These are phyloP conservation scores for Apiotrichum laibachii DNA, from an alignment of 1,284 basidiomycete species.

Conservation along the genomic window DNA sequence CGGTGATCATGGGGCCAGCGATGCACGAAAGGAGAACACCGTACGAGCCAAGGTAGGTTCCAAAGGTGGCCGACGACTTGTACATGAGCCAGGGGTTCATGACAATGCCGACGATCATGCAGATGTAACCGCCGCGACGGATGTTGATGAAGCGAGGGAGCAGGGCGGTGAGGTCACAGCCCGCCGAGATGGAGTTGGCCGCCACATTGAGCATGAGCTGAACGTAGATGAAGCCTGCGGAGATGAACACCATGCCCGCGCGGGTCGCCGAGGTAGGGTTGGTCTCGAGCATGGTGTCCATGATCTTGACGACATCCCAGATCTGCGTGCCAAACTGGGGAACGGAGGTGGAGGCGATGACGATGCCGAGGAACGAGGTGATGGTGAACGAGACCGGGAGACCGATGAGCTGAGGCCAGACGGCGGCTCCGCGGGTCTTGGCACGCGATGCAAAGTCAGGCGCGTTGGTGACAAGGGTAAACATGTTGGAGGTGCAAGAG, in stretches of 20 bases:
- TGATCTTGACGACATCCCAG: conserved; percentile 60
- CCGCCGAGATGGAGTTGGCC: conserved; percentile 79
- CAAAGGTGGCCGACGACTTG: conserved; percentile 71
- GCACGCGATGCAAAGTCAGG: conserved; percentile 72
- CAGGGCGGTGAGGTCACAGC: conserved; percentile 78
- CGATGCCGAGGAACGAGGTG: conserved; percentile 78
- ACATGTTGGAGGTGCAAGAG: conserved; percentile 74
- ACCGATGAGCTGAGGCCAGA: conserved; percentile 68
- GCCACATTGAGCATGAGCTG: conserved; percentile 62
- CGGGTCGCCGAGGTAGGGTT: conserved; percentile 28
- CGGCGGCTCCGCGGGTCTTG: conserved; percentile 62
- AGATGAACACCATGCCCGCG: conserved; percentile 60
- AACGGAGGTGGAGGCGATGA: conserved; percentile 74
- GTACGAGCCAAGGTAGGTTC: conserved; percentile 78
- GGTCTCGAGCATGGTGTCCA: conserved; percentile 41
- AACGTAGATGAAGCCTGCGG: conserved; percentile 52
- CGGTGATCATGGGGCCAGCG: conserved; percentile 76
- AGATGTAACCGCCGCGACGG: conserved; percentile 75
- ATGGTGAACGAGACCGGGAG: conserved; percentile 73
- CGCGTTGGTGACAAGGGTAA: conserved; percentile 57
- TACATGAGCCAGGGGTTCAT: conserved; percentile 74
- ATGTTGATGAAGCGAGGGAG: conserved; percentile 81
- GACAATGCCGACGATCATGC: conserved; percentile 68
- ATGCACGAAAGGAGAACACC: conserved; percentile 64
- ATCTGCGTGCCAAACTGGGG: conserved; percentile 72